phyloP scores from a whole-genome alignment of 2,329 filamentous ascomycete species.

The Phoma sp. region DNA sequence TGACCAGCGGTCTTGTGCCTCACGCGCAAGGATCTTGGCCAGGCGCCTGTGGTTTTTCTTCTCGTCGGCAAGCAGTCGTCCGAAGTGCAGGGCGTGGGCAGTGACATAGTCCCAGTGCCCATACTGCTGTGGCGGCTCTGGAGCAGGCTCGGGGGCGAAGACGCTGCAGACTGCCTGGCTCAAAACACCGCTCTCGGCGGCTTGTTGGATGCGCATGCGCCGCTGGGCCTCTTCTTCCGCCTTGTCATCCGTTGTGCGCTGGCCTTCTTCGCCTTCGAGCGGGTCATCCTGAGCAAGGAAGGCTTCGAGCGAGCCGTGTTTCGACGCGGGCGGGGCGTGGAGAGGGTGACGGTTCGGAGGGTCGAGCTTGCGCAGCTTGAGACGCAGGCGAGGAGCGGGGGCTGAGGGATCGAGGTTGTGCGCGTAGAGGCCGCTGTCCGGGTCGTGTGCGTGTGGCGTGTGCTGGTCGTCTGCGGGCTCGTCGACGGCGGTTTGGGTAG shows the following conservation, averaged over 20 bases:
- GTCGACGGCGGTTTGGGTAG: constrained; percentile 27
- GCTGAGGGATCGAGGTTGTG: constrained; percentile 29
- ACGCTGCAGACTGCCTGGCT: constrained; percentile 73
- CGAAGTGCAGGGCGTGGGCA: constrained; percentile 80
- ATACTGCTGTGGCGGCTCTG: constrained; percentile 81
- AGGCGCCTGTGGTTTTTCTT: constrained; percentile 76
- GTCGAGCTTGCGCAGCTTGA: constrained; percentile 61
- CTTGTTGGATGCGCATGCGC: constrained; percentile 74
- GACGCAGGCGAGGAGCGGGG: constrained; percentile 49
- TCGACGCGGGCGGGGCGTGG: constrained; percentile 56
- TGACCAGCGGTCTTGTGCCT: constrained; percentile 78
- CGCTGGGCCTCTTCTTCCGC: constrained; percentile 69
- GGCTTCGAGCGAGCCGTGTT: constrained; percentile 65
- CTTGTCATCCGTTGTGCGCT: constrained; percentile 42
- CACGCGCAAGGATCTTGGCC: constrained; percentile 81
- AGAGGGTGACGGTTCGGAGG: constrained; percentile 60
- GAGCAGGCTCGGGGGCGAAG: constrained; percentile 74
- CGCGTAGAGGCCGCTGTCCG: constrained; percentile 31
- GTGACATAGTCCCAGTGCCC: constrained; percentile 87
- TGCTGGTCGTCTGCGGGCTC: constrained; percentile 21
- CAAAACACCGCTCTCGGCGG: constrained; percentile 77
- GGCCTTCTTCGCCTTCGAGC: constrained; percentile 52
- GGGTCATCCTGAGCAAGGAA: constrained; percentile 66
- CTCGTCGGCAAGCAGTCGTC: constrained; percentile 80
- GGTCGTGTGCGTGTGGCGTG: constrained; percentile 26